A percentile compares a stretch with the other conserved stretches of the same genome.
Conservation (phyloP, 148 eudicot species). For the Cornus controversa region DNA sequence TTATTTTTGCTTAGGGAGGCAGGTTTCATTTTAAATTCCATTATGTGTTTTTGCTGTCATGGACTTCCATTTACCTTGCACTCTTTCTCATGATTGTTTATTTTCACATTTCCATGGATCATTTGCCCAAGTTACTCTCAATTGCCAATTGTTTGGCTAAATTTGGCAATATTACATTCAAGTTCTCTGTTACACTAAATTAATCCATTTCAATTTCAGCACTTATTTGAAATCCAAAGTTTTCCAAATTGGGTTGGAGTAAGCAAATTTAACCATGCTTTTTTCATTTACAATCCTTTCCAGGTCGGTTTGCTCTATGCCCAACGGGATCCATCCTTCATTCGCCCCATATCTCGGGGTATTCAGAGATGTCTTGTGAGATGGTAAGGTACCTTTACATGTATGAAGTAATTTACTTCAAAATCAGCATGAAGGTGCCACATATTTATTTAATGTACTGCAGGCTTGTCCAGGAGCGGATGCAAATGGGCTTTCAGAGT, state of each 20-base stretch:
- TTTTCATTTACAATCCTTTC: conserved; percentile 17
- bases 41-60: neutral
- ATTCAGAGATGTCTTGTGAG: conserved; percentile 93
- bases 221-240: neutral
- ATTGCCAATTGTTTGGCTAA: neutral
- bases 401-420: neutral
- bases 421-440: conserved; percentile 4
- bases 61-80: neutral
- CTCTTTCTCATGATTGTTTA: neutral
- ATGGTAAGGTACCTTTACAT: conserved; percentile 56
- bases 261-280: neutral
- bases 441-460: conserved; percentile 23
- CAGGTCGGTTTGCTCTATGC: conserved; percentile 90
- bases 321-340: conserved; percentile 84
- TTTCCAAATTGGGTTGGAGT: neutral
- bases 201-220: neutral
- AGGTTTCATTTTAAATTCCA: neutral
- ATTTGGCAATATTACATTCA: neutral
- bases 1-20: neutral
- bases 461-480: conserved; percentile 90
- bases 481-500: conserved; percentile 47
- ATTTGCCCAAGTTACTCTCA: neutral
- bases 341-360: conserved; percentile 83
- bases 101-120: neutral
- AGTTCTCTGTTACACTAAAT: neutral